These are phyloP conservation scores for Luvunga scandens DNA, from an alignment of 345 rosid genomes.

Conservation along the genomic window DNA sequence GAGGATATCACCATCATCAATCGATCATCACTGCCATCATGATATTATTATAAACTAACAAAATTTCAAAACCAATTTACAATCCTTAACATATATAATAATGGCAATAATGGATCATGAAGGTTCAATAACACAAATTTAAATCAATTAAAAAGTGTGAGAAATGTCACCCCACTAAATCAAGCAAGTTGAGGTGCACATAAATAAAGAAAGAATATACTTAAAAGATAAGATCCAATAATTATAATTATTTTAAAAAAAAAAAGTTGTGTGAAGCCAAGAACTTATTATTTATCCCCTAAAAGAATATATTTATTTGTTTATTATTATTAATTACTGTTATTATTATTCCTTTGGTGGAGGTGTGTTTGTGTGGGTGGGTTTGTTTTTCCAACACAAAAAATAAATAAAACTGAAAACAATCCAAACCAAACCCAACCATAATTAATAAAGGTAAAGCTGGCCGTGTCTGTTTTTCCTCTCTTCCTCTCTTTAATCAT, in stretches of 20 bases:
- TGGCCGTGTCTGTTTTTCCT: constrained; percentile 15
- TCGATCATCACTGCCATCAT: background rate
- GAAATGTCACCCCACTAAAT: background rate
- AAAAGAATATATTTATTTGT: too few species aligned
- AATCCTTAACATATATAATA: background rate
- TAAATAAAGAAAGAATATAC: constrained; percentile 5
- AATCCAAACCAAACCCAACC: constrained; percentile 18
- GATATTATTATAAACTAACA: background rate
- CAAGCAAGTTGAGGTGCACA: background rate
- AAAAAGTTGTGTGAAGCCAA: background rate
- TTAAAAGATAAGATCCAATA: background rate
- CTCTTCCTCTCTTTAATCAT: background rate
- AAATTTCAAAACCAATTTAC: background rate
- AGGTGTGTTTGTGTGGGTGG: background rate
- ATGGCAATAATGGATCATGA: background rate
- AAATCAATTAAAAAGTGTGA: background rate
- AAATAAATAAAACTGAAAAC: constrained; percentile 7
- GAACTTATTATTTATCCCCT: background rate
- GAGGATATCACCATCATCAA: background rate
- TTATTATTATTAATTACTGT: too few species aligned
- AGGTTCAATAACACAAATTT: background rate
- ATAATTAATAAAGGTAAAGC: constrained; percentile 29
- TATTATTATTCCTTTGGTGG: background rate
- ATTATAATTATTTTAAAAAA: background rate
- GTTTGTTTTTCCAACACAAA: constrained; percentile 21